Base-by-base conservation (phyloP, 139 green algal species). In the Closterium sp. region DNA sequence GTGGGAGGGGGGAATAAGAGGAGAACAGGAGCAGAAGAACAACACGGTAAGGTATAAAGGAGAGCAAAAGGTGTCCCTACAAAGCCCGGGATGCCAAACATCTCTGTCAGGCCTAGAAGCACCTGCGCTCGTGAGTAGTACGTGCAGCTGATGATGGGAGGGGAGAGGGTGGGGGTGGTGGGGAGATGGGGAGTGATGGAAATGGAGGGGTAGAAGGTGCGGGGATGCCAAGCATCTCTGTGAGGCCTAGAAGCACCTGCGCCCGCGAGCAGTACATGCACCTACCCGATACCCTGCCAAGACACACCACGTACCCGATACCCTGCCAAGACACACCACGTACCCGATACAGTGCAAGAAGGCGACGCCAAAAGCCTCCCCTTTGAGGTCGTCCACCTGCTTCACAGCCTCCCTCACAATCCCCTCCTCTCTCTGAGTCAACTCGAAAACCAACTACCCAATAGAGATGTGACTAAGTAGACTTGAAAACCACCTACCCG, bases 271-370 rank as follows among this genome's bases (percentile, higher is more conserved):
- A 86, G 84, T 94, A 94, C n/a, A n/a, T n/a, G n/a, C 38, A 50
- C 38, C 11, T 50, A 50, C 38, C 38, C 38, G 38, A 50, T 50
- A 17, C 38, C 11, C 6, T 50, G 38, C 38, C 79, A 31, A 4
- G 4, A 1, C 31, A 45, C 38, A 50, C 5, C 38, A 50, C 38
- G 13, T 50, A 50, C 38, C 38, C 38, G 38, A 50, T 50, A 17
- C 38, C 11, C 6, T 50, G 38, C 38, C 79, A 31, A 4, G 4
- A 1, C 31, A 29, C 27, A 10, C 4, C 84, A 87, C 90, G 9
- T 32, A 94, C 92, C 92, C 92, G 31, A 94, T 92, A 32, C 92
- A 93, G 70, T 93, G 92, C 21, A 94, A 45, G 17, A 94, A 38
- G 0, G 70, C 89, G 0, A 27, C 9, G 0, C 42, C 89, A 29